phyloP scores from a whole-genome alignment of 2,329 filamentous ascomycete species.

The Leptographium galeiforme region DNA sequence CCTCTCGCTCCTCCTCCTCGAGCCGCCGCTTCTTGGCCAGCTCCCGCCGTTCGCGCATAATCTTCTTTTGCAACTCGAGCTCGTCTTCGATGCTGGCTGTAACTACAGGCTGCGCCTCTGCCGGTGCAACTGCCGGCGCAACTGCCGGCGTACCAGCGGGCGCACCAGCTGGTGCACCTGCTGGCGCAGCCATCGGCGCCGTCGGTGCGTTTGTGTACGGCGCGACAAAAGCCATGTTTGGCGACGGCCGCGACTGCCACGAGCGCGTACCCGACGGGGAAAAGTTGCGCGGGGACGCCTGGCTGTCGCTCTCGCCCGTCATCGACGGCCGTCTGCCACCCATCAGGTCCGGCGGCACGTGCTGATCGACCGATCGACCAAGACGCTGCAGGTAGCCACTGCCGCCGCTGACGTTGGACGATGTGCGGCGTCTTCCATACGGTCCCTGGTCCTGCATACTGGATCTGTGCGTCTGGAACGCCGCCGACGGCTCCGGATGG shows the following conservation, averaged over 20 bases:
- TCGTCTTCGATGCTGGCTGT: slow-evolving; percentile 32
- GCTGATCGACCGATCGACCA: slow-evolving; percentile 28
- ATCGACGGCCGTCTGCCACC: slow-evolving; percentile 34
- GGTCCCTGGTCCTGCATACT: slow-evolving; percentile 50
- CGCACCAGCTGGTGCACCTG: slow-evolving; percentile 18
- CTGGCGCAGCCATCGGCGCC: neutral
- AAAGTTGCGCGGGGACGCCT: slow-evolving; percentile 31
- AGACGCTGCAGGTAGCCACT: slow-evolving; percentile 55
- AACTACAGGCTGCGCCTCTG: slow-evolving; percentile 18
- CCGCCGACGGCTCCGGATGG: slow-evolving; percentile 64
- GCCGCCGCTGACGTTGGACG: slow-evolving; percentile 81
- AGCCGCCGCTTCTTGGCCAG: slow-evolving; percentile 53
- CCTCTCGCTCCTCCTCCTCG: slow-evolving; percentile 58
- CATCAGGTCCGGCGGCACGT: slow-evolving; percentile 27
- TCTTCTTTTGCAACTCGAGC: slow-evolving; percentile 50
- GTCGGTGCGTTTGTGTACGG: neutral
- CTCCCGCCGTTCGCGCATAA: slow-evolving; percentile 61
- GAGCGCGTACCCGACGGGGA: slow-evolving; percentile 22
- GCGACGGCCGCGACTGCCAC: slow-evolving; percentile 31
- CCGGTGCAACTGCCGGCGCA: neutral
- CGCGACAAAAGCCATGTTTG: slow-evolving; percentile 13
- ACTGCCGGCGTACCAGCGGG: slow-evolving; percentile 7
- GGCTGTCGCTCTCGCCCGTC: slow-evolving; percentile 35
- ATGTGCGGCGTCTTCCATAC: slow-evolving; percentile 67
- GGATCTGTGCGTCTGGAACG: slow-evolving; percentile 68